These are phyloP conservation scores for Cornus suecica DNA, from an alignment of 148 eudicot genomes.

Conservation along the genomic window DNA sequence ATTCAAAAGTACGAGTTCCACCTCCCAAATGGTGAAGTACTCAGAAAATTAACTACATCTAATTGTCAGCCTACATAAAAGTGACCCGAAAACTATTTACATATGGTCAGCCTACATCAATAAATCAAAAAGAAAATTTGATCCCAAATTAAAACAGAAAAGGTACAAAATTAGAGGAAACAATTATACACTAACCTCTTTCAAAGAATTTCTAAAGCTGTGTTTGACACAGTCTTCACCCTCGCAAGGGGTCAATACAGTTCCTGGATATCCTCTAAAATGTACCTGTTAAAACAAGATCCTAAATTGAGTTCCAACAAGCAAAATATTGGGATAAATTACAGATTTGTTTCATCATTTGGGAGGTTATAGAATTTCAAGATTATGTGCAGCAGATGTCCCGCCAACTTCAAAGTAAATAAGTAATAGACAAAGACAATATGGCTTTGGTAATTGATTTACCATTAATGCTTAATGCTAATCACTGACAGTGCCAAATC, in stretches of 20 bases:
- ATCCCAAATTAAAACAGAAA: not conserved
- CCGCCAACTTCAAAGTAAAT: not conserved
- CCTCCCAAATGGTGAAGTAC: too few relatives aligned
- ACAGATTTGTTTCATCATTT: not conserved
- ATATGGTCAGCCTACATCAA: not conserved
- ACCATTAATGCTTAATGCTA: not conserved
- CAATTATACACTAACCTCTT: conserved; percentile 61
- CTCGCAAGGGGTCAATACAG: conserved; percentile 75
- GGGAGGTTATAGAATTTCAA: not conserved
- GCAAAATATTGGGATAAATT: not conserved
- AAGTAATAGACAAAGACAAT: not conserved
- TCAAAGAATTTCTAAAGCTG: conserved; percentile 88
- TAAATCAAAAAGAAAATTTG: not conserved
- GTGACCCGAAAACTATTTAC: too few relatives aligned
- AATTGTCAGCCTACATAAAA: too few relatives aligned
- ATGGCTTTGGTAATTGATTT: not conserved
- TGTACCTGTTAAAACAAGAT: conserved; percentile 59
- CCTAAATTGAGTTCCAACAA: conserved; percentile 7
- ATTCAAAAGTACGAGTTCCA: too few relatives aligned
- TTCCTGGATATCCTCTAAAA: conserved; percentile 90
- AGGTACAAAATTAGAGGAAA: not conserved
- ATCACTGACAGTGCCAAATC: not conserved
- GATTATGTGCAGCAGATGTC: not conserved
- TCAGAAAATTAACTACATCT: too few relatives aligned
- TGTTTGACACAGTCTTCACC: conserved; percentile 91